Evolutionary conservation across 1,284 basidiomycete genomes (phyloP).

Genomic region (Ceraceosorus guamensis): DNA sequence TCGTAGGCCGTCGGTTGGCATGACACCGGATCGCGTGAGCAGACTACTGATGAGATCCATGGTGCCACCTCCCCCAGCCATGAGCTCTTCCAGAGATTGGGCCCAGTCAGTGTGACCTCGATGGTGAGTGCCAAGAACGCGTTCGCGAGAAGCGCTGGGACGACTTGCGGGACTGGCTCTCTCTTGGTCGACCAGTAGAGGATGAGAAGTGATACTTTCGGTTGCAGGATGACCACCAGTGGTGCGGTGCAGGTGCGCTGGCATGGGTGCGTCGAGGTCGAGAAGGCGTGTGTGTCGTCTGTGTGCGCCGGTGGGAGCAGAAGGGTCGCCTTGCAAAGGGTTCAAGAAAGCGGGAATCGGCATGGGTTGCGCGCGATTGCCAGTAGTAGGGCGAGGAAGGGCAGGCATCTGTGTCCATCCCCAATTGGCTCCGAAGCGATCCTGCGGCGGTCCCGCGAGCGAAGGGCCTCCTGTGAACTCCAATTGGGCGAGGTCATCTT

Average conservation of each 20-base stretch:
- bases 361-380: not conserved
- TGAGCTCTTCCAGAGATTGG: not conserved
- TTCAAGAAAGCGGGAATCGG: constrained; percentile 34
- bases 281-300: constrained; percentile 20
- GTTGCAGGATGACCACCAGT: constrained; percentile 5
- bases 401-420: constrained; percentile 27
- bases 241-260: constrained; percentile 9
- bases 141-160: no score
- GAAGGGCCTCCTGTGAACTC: constrained; percentile 22
- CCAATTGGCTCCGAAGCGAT: constrained; percentile 47
- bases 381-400: not conserved
- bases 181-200: constrained; percentile 64
- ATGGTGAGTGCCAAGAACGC: constrained; percentile 3
- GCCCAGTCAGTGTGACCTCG: constrained; percentile 57
- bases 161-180: no score
- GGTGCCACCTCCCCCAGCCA: no score
- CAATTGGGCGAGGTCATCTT: constrained; percentile 34
- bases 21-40: no score
- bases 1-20: no score
- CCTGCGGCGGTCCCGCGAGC: constrained; percentile 18
- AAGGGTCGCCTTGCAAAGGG: constrained; percentile 16
- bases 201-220: constrained; percentile 59
- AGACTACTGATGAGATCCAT: no score
- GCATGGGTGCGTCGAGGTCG: constrained; percentile 22
- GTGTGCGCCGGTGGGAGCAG: constrained; percentile 14